Conservation (phyloP, 306 rosid genomes). For the Fagus crenata region DNA sequence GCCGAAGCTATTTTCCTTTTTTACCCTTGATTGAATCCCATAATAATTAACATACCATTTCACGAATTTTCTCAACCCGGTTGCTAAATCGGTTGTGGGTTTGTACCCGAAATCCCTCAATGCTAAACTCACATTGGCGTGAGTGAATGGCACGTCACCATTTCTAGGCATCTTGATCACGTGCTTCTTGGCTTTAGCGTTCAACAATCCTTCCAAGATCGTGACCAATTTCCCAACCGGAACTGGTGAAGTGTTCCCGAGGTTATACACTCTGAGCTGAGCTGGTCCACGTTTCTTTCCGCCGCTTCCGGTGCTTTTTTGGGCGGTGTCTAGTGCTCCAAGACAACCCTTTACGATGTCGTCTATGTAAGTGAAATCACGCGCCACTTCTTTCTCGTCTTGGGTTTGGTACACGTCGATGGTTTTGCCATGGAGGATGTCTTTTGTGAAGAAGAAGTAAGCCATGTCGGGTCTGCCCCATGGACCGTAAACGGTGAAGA, state of each 20-base stretch:
- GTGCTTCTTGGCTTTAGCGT: slow-evolving; percentile 44
- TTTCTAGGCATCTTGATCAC: slow-evolving; percentile 56
- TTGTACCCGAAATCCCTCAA: slow-evolving; percentile 47
- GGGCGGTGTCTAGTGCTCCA: slow-evolving; percentile 47
- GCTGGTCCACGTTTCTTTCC: slow-evolving; percentile 52
- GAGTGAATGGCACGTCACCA: slow-evolving; percentile 64
- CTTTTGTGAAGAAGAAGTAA: slow-evolving; percentile 57
- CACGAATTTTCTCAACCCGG: slow-evolving; percentile 56
- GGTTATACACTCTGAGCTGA: slow-evolving; percentile 48
- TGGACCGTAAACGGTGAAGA: slow-evolving; percentile 61
- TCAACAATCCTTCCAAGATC: slow-evolving; percentile 37
- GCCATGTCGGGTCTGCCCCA: slow-evolving; percentile 72
- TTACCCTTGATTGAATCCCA: slow-evolving; percentile 51
- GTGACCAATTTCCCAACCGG: slow-evolving; percentile 53
- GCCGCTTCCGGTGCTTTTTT: slow-evolving; percentile 50
- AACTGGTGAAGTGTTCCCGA: slow-evolving; percentile 58
- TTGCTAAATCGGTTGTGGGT: slow-evolving; percentile 49
- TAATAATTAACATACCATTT: slow-evolving; percentile 61
- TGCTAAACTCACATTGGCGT: slow-evolving; percentile 56
- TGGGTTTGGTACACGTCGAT: slow-evolving; percentile 45
- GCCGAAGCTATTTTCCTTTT: slow-evolving; percentile 21
- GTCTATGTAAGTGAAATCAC: slow-evolving; percentile 65
- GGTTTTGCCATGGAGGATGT: slow-evolving; percentile 48
- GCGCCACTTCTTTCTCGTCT: slow-evolving; percentile 61
- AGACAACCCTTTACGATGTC: slow-evolving; percentile 53